Evolutionary conservation across 2,329 filamentous ascomycete species (phyloP), one percentile per base, ranked within the genome.

Genomic region (Blastomyces emzantsi): DNA sequence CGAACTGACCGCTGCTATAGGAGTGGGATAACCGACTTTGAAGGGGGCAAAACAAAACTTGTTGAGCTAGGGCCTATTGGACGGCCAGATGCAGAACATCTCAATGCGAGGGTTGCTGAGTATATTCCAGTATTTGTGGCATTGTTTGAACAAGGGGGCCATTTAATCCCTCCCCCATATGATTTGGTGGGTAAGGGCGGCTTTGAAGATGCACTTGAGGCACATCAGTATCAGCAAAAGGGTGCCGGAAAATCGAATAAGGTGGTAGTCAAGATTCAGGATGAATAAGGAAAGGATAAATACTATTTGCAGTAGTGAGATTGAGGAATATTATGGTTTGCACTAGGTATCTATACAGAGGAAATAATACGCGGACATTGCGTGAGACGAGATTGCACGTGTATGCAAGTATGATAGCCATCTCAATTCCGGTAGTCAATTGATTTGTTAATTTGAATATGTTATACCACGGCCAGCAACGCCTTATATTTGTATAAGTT

Each of bases 191-290:
- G 69, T 17, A 61, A 67, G 25, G 69, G 65, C 33, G 67, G 68
- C 0, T 69, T 71, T 60, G 68, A 70, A 22, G 68, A 65, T 61
- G 67, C 62, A 13, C 57, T 71, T 54, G 66, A 69, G 30, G 69
- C 68, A 7, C 66, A 68, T 55, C 57, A 66, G 22, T 67, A 70
- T 63, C 67, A 71, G 60, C 39, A 63, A 19, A 68, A 66, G 13
- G 68, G 67, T 19, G 67, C 65, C 6, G 68, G 66, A 17, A 67
- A 69, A 11, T 52, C 64, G 5, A 64, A 65, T n/a, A 70, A 71
- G 55, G 69, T 71, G 15, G 62, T 71, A 8, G 66, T 67, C 28
- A 69, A 70, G 62, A 62, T 71, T 45, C 69, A 70, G 55, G 66
- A 68, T 47, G 65, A 65, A 25, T 58, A 58, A 19, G 22, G 55